A percentile compares a stretch with the other conserved stretches of the same genome.
Conservation (phyloP, 768 basidiomycete genomes). For the Sporobolomyces pararoseus region DNA sequence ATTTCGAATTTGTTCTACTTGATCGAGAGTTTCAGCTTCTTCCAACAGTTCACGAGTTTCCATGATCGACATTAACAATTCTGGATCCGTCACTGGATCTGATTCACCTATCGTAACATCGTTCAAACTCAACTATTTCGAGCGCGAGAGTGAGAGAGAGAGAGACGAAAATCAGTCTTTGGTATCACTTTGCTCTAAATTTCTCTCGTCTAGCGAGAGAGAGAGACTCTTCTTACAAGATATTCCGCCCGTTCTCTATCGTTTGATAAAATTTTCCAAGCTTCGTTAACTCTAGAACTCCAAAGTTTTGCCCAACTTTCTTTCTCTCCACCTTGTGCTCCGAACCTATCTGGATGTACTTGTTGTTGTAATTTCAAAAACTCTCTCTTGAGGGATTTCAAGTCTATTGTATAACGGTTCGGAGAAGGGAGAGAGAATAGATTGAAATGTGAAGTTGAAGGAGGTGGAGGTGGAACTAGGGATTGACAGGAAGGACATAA, state of each 20-base stretch:
- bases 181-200: too few species aligned
- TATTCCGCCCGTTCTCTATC: conserved; percentile 51
- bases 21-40: conserved; percentile 47
- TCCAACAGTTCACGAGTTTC: conserved; percentile 52
- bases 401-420: conserved; percentile 47
- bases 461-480: conserved; percentile 45
- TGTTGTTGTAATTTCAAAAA: conserved; percentile 50
- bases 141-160: too few species aligned
- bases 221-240: conserved; percentile 47
- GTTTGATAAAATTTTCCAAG: conserved; percentile 55
- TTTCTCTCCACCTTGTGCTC: conserved; percentile 45
- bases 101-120: conserved; percentile 49
- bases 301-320: conserved; percentile 47
- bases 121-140: conserved; percentile 46
- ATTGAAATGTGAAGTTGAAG: conserved; percentile 46
- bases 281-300: conserved; percentile 67
- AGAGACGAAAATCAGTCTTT: too few species aligned
- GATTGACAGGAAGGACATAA: conserved; percentile 47
- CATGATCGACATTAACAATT: conserved; percentile 51
- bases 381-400: conserved; percentile 44
- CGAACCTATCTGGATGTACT: conserved; percentile 52
- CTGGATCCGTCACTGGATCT: conserved; percentile 51
- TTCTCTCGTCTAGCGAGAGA: neutral
- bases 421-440: conserved; percentile 46
- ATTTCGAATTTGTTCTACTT: conserved; percentile 47